These are phyloP conservation scores for Ambrosiella cleistominuta DNA, from an alignment of 2,329 filamentous ascomycete genomes.

Conservation along the genomic window DNA sequence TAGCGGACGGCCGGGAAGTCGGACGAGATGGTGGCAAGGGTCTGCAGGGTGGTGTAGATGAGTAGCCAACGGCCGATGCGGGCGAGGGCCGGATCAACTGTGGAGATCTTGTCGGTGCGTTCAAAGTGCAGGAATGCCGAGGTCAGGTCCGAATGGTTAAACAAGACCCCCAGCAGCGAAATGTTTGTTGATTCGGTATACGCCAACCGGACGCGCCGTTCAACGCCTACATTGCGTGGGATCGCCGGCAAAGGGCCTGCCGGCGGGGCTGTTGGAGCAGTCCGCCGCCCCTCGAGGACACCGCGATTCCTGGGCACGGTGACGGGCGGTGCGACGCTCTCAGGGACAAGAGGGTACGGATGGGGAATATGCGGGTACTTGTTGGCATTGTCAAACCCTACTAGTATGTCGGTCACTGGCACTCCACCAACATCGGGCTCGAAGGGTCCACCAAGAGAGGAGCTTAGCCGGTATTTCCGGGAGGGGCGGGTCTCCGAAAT, in stretches of 20 bases:
- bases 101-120: slow-evolving; percentile 31
- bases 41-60: slow-evolving; percentile 42
- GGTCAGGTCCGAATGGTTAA: slow-evolving; percentile 33
- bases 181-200: slow-evolving; percentile 45
- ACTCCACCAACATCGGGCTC: slow-evolving; percentile 34
- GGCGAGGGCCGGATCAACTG: slow-evolving; percentile 35
- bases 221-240: slow-evolving; percentile 16
- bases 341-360: slow-evolving; percentile 47
- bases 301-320: neutral
- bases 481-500: slow-evolving; percentile 40
- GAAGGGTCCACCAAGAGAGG: slow-evolving; percentile 29
- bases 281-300: slow-evolving; percentile 13
- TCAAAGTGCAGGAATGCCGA: slow-evolving; percentile 40
- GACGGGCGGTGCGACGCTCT: slow-evolving; percentile 24
- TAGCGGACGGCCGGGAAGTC: slow-evolving; percentile 37
- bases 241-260: neutral
- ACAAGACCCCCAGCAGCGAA: slow-evolving; percentile 35
- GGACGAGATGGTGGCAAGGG: slow-evolving; percentile 39
- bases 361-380: slow-evolving; percentile 49
- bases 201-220: slow-evolving; percentile 35
- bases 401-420: slow-evolving; percentile 48
- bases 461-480: slow-evolving; percentile 46
- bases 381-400: slow-evolving; percentile 45
- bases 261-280: slow-evolving; percentile 17
- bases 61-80: slow-evolving; percentile 43